Base-by-base conservation (phyloP, 1,284 basidiomycete genomes). In the Irpex sp. region DNA sequence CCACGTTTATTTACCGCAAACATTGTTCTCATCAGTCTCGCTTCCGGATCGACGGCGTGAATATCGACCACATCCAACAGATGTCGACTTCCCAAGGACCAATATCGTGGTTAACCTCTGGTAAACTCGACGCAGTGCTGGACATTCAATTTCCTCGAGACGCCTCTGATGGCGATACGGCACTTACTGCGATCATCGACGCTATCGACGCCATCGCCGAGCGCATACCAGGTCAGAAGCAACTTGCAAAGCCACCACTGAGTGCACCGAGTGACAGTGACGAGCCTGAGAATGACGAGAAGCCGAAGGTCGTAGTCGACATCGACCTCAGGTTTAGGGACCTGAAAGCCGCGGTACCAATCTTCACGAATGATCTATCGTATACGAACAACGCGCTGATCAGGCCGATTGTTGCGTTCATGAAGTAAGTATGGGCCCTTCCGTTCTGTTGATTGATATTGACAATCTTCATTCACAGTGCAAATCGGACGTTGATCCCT, bases 61-160 rank as follows among this genome's bases (percentile, higher is more conserved):
- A 94, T 64, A 90, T 99, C 68, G 97, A 99, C 75, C 96, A 99
- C 71, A 80, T 98, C 51, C 94, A 98, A 76, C 87, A 89, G 57
- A 88, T 91, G 57, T 87, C 89, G 2, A 89, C 88, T 4, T 84
- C 87, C 63, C 90, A 88, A 64, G 94, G 96, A 0, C 95, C 96
- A 4, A 88, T 98, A 63, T 94, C 93, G 4, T 99, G 97, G 96
- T 94, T 99, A 65, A 92, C 90, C 1, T 93, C 94, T 0, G 97
- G 97, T 55, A 96, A 96, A 75, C 86, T 98, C 36, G 96, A 99
- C 70, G 91, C 95, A 3, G 97, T 99, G 3, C 84, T 98, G 18
- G 96, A 99, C 75, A 95, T 99, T 76, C 95, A 96, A 71, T 98
- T 99, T 75, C 96, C 97, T 12, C 86, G 87, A 21, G 88, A 94